Evolutionary conservation across 441 rosid species (phyloP).

Genomic region (Croton laevigatus): DNA sequence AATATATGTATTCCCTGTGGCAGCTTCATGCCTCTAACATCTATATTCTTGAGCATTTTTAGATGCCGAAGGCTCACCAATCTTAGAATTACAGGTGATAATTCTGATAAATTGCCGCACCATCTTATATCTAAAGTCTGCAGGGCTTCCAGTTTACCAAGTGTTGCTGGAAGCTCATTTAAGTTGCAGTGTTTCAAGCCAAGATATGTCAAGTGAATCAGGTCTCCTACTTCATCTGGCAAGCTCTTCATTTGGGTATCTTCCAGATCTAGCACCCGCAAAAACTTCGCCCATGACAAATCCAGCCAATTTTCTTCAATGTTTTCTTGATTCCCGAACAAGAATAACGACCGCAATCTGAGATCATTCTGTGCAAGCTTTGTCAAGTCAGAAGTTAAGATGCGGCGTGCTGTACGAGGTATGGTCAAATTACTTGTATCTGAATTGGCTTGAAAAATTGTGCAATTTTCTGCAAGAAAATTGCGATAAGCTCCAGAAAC

Average conservation of each 20-base stretch:
- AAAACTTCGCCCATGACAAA: slow-evolving; percentile 30
- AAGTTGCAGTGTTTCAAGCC: slow-evolving; percentile 34
- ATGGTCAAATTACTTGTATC: slow-evolving; percentile 10
- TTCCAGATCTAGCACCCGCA: slow-evolving; percentile 37
- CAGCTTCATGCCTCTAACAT: slow-evolving; percentile 24
- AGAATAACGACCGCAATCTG: slow-evolving; percentile 29
- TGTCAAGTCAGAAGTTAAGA: slow-evolving; percentile 29
- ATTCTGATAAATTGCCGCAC: slow-evolving; percentile 27
- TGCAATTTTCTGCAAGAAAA: slow-evolving; percentile 20
- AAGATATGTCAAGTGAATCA: slow-evolving; percentile 42
- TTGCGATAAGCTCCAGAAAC: slow-evolving; percentile 22
- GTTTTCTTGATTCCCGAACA: slow-evolving; percentile 32
- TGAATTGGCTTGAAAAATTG: slow-evolving; percentile 12
- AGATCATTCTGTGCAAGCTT: slow-evolving; percentile 19
- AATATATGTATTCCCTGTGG: slow-evolving; percentile 31
- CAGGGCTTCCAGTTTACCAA: slow-evolving; percentile 28
- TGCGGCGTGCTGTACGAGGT: slow-evolving; percentile 17
- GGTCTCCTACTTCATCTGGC: slow-evolving; percentile 38
- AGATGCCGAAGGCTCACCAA: slow-evolving; percentile 32
- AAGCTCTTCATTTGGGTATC: slow-evolving; percentile 26
- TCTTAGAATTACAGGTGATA: slow-evolving; percentile 25
- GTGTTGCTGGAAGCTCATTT: slow-evolving; percentile 28
- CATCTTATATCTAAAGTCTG: slow-evolving; percentile 40
- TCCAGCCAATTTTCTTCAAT: slow-evolving; percentile 35
- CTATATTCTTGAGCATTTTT: slow-evolving; percentile 30